Evolutionary conservation across 106 monocot genomes (phyloP).

Genomic region (Allium cepa): DNA sequence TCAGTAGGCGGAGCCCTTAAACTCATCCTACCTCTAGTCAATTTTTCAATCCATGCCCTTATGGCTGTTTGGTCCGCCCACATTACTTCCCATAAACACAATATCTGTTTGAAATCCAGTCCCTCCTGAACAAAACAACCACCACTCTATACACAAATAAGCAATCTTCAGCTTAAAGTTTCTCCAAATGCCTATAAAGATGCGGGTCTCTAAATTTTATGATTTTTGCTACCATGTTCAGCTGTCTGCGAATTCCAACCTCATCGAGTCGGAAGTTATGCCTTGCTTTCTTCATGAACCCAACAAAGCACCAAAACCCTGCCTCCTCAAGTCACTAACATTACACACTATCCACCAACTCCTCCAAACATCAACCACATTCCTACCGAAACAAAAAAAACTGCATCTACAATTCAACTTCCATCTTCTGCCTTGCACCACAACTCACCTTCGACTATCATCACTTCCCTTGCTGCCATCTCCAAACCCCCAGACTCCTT

Average conservation of each 20-base stretch:
- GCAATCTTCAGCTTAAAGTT: slow-evolving; percentile 79
- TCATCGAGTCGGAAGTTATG: slow-evolving; percentile 83
- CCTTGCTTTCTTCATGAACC: slow-evolving; percentile 79
- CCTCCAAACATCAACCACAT: too few relatives aligned
- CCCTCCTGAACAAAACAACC: slow-evolving; percentile 65
- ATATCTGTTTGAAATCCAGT: slow-evolving; percentile 83
- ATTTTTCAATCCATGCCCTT: slow-evolving; percentile 49
- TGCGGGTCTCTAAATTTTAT: slow-evolving; percentile 65
- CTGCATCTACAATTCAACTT: too few relatives aligned
- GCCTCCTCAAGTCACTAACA: too few relatives aligned
- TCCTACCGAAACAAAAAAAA: too few relatives aligned
- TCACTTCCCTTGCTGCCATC: too few relatives aligned
- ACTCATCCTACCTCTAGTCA: slow-evolving; percentile 36
- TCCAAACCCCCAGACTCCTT: too few relatives aligned
- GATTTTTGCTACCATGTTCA: slow-evolving; percentile 72
- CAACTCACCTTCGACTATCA: too few relatives aligned
- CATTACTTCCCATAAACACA: slow-evolving; percentile 91
- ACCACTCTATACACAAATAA: slow-evolving; percentile 94
- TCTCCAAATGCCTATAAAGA: slow-evolving; percentile 80
- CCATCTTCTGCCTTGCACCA: too few relatives aligned
- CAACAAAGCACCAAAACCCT: slow-evolving; percentile 97
- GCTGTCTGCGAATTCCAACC: slow-evolving; percentile 67
- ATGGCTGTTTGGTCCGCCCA: slow-evolving; percentile 89
- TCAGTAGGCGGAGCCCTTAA: slow-evolving; percentile 63
- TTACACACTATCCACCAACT: too few relatives aligned